Base-by-base conservation (phyloP, 2,329 filamentous ascomycete genomes). In the Grosmannia serpens region DNA sequence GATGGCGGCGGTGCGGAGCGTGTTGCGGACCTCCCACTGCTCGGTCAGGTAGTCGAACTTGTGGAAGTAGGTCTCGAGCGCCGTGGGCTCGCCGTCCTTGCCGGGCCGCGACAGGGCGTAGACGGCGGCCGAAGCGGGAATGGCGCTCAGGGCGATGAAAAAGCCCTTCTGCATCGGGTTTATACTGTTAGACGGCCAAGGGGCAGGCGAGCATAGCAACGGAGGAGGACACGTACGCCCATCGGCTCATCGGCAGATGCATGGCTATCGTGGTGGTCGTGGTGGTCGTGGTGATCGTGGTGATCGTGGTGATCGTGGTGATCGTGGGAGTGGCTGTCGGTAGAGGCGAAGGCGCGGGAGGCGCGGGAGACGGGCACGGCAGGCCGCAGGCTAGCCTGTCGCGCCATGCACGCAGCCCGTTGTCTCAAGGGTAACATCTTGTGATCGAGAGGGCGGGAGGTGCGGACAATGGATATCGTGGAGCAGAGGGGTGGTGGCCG, bases 11-110 rank as follows among this genome's bases (percentile, higher is more conserved):
- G 77, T 78, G 69, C 79, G 79, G 57, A 81, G 68, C 31, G 74
- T 68, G 67, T 82, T 83, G 69, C 77, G 77, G 62, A 73, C 69
- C 68, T 77, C 76, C 77, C 76, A 81, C 60, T 75, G 69, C 66
- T 76, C 73, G 62, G 72, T 71, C 67, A 75, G 73, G 66, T 77
- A 76, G 54, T 71, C 68, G 67, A 77, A 74, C 67, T 73, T 74
- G 65, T 69, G 64, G 62, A 83, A 70, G 71, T 77, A 74, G 67
- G 70, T 71, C 61, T 71, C 70, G 58, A 82, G 50, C 63, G 68
- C 67, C 22, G 78, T 77, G 53, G 71, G 69, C 70, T 81, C 74
- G 70, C 79, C 80, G 66, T 82, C 69, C 65, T 72, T 66, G 63
- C 70, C 71, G 35, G 75, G 74, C 59, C 75, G 77, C 50, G 75